These are phyloP conservation scores for Vaccinium macrocarpon DNA, from an alignment of 148 eudicot genomes.

Conservation along the genomic window DNA sequence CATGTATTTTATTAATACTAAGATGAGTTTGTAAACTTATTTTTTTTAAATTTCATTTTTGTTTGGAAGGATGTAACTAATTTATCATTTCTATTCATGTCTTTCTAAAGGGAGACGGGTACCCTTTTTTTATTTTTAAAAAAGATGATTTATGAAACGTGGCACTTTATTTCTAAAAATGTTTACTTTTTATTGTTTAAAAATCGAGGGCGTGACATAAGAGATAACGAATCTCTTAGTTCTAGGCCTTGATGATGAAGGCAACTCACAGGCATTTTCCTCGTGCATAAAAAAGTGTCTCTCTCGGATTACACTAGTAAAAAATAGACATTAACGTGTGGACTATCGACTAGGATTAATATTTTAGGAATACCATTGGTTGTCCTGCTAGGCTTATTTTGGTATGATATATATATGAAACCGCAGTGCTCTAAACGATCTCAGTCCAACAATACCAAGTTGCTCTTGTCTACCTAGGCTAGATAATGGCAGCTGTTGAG, in stretches of 20 bases:
- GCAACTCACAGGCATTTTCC: neutral
- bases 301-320: no score
- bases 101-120: no score
- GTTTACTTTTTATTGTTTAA: no score
- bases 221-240: neutral
- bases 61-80: no score
- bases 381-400: neutral
- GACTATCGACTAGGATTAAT: neutral
- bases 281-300: neutral
- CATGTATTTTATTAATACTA: no score
- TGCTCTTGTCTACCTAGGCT: neutral
- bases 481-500: constrained; percentile 25
- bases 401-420: neutral
- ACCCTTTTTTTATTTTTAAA: no score
- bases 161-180: no score
- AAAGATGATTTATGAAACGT: no score
- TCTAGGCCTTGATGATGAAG: neutral
- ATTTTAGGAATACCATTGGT: neutral
- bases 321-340: neutral
- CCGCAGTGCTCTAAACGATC: neutral
- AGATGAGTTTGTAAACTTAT: no score
- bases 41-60: no score
- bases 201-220: no score
- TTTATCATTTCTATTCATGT: no score
- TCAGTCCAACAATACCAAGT: neutral